Base-by-base conservation (phyloP, 306 rosid species). In the Datisca glomerata region DNA sequence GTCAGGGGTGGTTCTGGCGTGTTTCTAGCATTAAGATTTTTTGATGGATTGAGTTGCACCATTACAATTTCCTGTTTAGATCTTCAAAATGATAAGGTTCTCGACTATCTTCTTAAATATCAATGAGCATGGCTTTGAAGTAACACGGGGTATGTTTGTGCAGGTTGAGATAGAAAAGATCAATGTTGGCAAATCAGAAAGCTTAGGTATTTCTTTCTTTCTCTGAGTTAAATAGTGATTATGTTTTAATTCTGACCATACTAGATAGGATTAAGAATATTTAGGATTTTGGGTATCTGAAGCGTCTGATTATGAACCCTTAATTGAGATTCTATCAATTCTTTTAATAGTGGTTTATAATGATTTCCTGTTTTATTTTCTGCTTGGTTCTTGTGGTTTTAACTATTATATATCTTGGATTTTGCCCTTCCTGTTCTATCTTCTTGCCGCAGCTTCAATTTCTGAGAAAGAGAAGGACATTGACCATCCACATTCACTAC, bases 161-260 rank as follows among this genome's bases (percentile, higher is more conserved):
- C 47, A 52, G 58, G 58, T 29, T 29, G 58, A 19, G 48, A 3
- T 5, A 13, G 45, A 24, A 40, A 21, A 8, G 19, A 24, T 29
- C 19, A 47, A 51, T 51, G 17, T 16, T 27, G 43, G 32, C 36
- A 18, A 25, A 42, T 12, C 40, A 24, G 31, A 28, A n/a, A n/a
- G 19, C 39, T n/a, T 41, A 52, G 47, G 58, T 52, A 40, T 10
- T 18, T 50, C 21, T 41, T 18, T 27, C 13, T 31, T 31, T 31
- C 2, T 31, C n/a, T 8, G 36, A 8, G 36, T 7, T 8, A 31
- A 5, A 10, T 11, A 12, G 1, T 28, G 33, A 6, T 28, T 12
- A 28, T 28, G 11, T 28, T 25, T n/a, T n/a, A n/a, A n/a, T n/a
- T n/a, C n/a, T n/a, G n/a, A n/a, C n/a, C n/a, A n/a, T n/a, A n/a